Conservation (phyloP, 2,329 filamentous ascomycete genomes). For the Claviceps purpurea region DNA sequence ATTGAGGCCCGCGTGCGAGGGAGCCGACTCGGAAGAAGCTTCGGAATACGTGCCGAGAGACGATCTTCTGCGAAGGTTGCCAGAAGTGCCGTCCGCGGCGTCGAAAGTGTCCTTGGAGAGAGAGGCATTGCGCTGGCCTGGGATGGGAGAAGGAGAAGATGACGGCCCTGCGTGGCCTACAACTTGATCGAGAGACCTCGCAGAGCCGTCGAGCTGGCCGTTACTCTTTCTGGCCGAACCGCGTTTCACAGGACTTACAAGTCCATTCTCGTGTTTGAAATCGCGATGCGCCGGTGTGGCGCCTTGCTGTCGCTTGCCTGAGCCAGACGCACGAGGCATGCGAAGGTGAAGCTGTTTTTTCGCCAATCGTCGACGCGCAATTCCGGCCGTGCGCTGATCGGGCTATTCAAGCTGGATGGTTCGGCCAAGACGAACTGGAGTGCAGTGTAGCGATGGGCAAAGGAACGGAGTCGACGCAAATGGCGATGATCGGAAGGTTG, state of each 20-base stretch:
- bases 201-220: constrained; percentile 27
- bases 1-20: constrained; percentile 23
- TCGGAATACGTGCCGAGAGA: constrained; percentile 43
- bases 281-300: constrained; percentile 52
- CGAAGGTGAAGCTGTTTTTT: constrained; percentile 15
- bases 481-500: neutral
- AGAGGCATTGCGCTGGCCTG: constrained; percentile 20
- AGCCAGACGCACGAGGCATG: constrained; percentile 49
- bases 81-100: constrained; percentile 24
- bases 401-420: neutral
- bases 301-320: constrained; percentile 49
- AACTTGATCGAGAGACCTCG: constrained; percentile 20
- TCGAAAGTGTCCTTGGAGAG: constrained; percentile 15
- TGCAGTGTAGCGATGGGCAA: neutral
- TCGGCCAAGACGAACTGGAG: neutral
- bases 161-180: constrained; percentile 19
- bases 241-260: constrained; percentile 47
- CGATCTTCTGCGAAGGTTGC: constrained; percentile 28
- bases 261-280: constrained; percentile 74
- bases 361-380: neutral
- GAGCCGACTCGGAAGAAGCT: constrained; percentile 38
- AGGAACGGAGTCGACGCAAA: neutral
- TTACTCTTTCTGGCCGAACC: constrained; percentile 31
- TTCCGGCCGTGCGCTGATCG: neutral
- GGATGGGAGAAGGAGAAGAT: constrained; percentile 9